phyloP scores from a whole-genome alignment of 768 basidiomycete species.

The Boletus subcaerulescens region DNA sequence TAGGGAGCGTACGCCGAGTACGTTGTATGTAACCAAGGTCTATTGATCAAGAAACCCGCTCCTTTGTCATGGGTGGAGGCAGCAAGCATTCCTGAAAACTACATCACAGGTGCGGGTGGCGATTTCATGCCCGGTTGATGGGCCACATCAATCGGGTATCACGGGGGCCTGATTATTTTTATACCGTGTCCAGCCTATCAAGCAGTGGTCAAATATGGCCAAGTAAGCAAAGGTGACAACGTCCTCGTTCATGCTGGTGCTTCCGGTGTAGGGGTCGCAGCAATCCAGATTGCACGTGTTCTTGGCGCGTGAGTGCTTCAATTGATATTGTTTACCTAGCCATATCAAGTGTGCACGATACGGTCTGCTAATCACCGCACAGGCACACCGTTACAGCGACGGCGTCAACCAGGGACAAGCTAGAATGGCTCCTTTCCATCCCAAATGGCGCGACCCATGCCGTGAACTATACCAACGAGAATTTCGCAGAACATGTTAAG shows the following conservation, averaged over 20 bases:
- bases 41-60: conserved; percentile 71
- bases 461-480: conserved; percentile 81
- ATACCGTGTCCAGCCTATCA: conserved; percentile 49
- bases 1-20: conserved; percentile 93
- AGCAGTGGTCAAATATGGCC: conserved; percentile 62
- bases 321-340: conserved; percentile 2
- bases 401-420: conserved; percentile 80
- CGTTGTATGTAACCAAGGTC: conserved; percentile 60
- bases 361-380: conserved; percentile 10
- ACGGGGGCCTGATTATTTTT: conserved; percentile 3
- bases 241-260: conserved; percentile 91
- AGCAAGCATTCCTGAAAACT: conserved; percentile 85
- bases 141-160: conserved; percentile 1
- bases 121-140: conserved; percentile 5
- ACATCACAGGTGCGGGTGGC: conserved; percentile 66
- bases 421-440: conserved; percentile 67
- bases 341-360: not conserved
- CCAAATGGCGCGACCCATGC: conserved; percentile 70
- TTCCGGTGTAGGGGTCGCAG: conserved; percentile 85
- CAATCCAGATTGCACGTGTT: conserved; percentile 79
- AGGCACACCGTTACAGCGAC: conserved; percentile 78
- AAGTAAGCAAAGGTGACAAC: conserved; percentile 65
- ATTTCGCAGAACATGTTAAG: conserved; percentile 77
- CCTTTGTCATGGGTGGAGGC: conserved; percentile 80
- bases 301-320: conserved; percentile 65